Conservation (phyloP, 345 rosid genomes). For the Aquilaria sinensis region DNA sequence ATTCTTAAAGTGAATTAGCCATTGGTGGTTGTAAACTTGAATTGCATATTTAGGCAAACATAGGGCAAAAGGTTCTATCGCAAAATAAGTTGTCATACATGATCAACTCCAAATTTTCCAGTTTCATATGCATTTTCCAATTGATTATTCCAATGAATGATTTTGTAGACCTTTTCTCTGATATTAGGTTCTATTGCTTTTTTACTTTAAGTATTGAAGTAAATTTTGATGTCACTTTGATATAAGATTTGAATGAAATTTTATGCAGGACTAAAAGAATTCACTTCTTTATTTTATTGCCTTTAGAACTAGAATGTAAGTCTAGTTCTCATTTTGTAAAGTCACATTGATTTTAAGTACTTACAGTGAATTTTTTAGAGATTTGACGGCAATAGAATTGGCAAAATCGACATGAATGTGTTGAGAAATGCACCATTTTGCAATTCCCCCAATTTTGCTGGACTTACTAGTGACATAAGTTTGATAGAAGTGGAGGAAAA, state of each 20-base stretch:
- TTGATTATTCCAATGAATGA: not conserved
- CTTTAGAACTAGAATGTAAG: constrained; percentile 95
- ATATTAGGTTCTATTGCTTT: too few relatives aligned
- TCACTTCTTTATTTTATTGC: constrained; percentile 73
- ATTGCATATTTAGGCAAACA: not conserved
- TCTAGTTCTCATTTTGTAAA: not conserved
- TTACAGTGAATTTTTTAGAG: constrained; percentile 68
- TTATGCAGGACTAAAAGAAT: constrained; percentile 78
- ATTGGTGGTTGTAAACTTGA: not conserved
- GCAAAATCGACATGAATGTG: constrained; percentile 72
- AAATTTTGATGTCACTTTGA: too few relatives aligned
- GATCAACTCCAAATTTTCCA: too few relatives aligned
- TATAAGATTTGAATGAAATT: not conserved
- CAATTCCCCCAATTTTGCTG: constrained; percentile 57
- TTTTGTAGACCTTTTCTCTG: too few relatives aligned
- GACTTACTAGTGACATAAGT: constrained; percentile 77
- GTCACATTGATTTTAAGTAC: not conserved
- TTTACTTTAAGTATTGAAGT: not conserved
- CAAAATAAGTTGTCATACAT: not conserved
- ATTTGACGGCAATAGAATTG: constrained; percentile 84
- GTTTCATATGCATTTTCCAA: too few relatives aligned
- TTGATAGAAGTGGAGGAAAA: too few relatives aligned
- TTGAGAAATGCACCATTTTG: constrained; percentile 71
- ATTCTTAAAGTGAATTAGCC: not conserved
- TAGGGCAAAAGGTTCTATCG: not conserved